Base-by-base conservation (phyloP, 345 rosid genomes). In the Ceriops decandra region DNA sequence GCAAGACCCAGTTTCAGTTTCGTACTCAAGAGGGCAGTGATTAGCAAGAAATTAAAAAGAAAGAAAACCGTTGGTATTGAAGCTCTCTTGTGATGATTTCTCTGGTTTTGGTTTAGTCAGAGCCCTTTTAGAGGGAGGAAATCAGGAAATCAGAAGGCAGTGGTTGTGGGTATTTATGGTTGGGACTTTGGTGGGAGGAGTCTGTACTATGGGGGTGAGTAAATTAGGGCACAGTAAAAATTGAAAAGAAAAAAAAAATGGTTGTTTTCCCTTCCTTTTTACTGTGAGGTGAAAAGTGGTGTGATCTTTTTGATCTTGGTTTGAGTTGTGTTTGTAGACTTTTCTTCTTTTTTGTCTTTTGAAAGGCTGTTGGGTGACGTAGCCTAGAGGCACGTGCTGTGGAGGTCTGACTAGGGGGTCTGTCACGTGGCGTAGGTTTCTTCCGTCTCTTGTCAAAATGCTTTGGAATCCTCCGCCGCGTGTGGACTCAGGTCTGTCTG, bases 401-500 rank as follows among this genome's bases (percentile, higher is more conserved):
- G 70, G 59, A 33, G 74, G 57, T 51, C 65, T 54, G 31, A 42
- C 22, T 13, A 9, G 13, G 67, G 74, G 4, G 46, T 16, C n/a
- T 20, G 63, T 83, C 87, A 85, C 84, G 87, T 85, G 89, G 82
- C 79, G 52, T 63, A 74, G 79, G 73, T 70, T 79, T 76, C 81
- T 42, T 70, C 63, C 21, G 66, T 52, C 22, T n/a, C 17, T 57
- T 56, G 22, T 24, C 33, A n/a, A 21, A 20, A 51, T 4, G 32
- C 66, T 5, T 81, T 57, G 79, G 63, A 71, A 68, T 52, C 42
- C 62, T 71, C 59, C 67, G 49, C 53, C 51, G 76, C 74, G 77
- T 72, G 72, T 62, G 68, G 74, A 46, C 66, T 62, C 71, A 1
- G 36, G 36, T 62, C 68, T 68, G 69, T 49, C 56, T 49, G 28